These are phyloP conservation scores for Podila clonocystis DNA, from an alignment of 192 early-diverging fungal genomes.

Conservation along the genomic window DNA sequence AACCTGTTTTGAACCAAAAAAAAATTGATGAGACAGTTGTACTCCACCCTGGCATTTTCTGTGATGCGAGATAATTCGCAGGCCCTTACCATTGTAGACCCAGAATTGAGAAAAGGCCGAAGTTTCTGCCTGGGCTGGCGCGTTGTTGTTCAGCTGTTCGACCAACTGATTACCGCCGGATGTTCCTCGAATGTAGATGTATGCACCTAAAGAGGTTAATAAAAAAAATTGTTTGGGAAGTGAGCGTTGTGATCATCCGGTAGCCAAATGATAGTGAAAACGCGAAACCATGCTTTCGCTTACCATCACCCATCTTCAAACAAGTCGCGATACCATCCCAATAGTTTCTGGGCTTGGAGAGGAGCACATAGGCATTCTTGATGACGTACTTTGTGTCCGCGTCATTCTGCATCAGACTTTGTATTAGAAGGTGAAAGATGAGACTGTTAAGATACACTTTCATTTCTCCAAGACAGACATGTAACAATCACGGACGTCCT, in stretches of 20 bases:
- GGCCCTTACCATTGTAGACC: slow-evolving; percentile 33
- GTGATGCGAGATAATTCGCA: neutral
- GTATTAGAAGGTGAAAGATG: no score
- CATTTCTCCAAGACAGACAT: no score
- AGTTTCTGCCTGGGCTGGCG: neutral
- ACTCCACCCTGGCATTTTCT: neutral
- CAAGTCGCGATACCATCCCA: slow-evolving; percentile 37
- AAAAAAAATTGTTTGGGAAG: neutral
- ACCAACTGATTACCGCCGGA: neutral
- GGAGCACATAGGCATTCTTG: slow-evolving; percentile 39
- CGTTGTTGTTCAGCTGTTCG: slow-evolving; percentile 1
- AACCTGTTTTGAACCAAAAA: neutral
- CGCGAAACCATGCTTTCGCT: neutral
- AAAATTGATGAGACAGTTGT: neutral
- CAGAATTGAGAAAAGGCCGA: slow-evolving; percentile 13
- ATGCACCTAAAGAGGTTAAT: neutral
- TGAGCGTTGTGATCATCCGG: no score
- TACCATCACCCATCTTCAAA: slow-evolving; percentile 42
- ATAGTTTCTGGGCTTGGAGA: slow-evolving; percentile 30
- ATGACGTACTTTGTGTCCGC: slow-evolving; percentile 25
- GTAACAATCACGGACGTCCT: no score
- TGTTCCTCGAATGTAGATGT: slow-evolving; percentile 12
- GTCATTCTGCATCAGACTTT: slow-evolving; percentile 30
- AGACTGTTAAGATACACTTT: no score
- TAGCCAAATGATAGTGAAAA: no score